These are phyloP conservation scores for Mycena galopus DNA, from an alignment of 768 basidiomycete genomes.

Conservation along the genomic window DNA sequence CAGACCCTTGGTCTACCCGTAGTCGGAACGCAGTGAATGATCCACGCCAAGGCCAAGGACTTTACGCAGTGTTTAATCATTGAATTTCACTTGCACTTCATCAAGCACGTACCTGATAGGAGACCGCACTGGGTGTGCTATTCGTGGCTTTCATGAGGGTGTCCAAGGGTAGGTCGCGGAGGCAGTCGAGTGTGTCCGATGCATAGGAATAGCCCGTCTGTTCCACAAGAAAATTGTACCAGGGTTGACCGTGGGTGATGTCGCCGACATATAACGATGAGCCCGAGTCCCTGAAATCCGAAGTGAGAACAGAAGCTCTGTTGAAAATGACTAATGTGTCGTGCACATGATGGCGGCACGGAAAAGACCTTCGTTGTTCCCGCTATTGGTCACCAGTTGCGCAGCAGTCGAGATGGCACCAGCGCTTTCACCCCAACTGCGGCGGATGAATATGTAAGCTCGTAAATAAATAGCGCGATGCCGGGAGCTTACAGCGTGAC, in stretches of 20 bases:
- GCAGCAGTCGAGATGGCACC: conserved; percentile 63
- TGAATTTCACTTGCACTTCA: background rate
- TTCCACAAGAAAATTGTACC: conserved; percentile 57
- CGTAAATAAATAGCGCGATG: no score
- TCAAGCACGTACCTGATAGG: conserved; percentile 40
- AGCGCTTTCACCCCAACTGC: conserved; percentile 65
- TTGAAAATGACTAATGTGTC: no score
- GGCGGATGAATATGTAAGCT: background rate
- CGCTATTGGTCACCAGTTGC: conserved; percentile 59
- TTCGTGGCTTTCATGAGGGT: conserved; percentile 48
- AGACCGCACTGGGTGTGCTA: conserved; percentile 42
- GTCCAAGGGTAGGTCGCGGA: conserved; percentile 52
- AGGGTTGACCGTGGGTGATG: conserved; percentile 47
- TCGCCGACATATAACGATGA: conserved; percentile 49
- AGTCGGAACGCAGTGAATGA: no score
- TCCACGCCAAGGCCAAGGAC: conserved; percentile 15
- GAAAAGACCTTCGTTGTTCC: conserved; percentile 54
- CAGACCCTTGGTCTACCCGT: no score
- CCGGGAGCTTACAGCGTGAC: conserved; percentile 39
- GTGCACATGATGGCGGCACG: conserved; percentile 61
- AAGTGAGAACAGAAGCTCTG: no score
- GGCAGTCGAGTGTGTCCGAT: conserved; percentile 56
- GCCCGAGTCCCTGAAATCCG: conserved; percentile 61
- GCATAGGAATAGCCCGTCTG: conserved; percentile 51
- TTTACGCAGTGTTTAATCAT: background rate